Evolutionary conservation across 345 rosid genomes (phyloP).

Genomic region (Linum trigynum): DNA sequence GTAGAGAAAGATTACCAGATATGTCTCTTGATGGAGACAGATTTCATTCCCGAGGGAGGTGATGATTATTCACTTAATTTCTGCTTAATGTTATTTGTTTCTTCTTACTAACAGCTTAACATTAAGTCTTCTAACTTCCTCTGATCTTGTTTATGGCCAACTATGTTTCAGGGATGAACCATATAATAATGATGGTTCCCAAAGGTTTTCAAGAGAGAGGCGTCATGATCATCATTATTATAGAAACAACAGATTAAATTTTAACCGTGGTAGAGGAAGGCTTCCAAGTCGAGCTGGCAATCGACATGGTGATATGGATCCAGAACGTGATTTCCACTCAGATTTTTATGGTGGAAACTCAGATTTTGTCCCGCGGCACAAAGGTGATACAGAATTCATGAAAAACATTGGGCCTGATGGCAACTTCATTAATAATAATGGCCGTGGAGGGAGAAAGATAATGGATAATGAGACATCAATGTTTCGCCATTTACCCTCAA

Average conservation of each 20-base stretch:
- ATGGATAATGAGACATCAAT: slow-evolving; percentile 31
- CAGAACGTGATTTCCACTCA: slow-evolving; percentile 37
- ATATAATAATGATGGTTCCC: slow-evolving; percentile 25
- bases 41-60: slow-evolving; percentile 61
- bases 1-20: slow-evolving; percentile 53
- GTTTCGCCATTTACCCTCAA: slow-evolving; percentile 31
- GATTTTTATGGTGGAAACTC: slow-evolving; percentile 28
- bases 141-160: slow-evolving; percentile 10
- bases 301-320: slow-evolving; percentile 33
- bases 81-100: not conserved
- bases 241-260: slow-evolving; percentile 49
- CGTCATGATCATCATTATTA: slow-evolving; percentile 38
- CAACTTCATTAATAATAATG: slow-evolving; percentile 40
- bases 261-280: slow-evolving; percentile 54
- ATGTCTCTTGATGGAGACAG: slow-evolving; percentile 39
- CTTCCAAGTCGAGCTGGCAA: slow-evolving; percentile 37
- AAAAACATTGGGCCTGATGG: slow-evolving; percentile 41
- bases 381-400: slow-evolving; percentile 39
- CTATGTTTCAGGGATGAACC: slow-evolving; percentile 40
- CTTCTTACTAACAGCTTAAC: slow-evolving; percentile 1
- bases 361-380: slow-evolving; percentile 32
- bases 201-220: slow-evolving; percentile 42
- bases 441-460: slow-evolving; percentile 53
- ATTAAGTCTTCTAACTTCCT: not conserved
- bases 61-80: slow-evolving; percentile 28